Conservation (phyloP, 305 asterid genomes). For the Withania somnifera region DNA sequence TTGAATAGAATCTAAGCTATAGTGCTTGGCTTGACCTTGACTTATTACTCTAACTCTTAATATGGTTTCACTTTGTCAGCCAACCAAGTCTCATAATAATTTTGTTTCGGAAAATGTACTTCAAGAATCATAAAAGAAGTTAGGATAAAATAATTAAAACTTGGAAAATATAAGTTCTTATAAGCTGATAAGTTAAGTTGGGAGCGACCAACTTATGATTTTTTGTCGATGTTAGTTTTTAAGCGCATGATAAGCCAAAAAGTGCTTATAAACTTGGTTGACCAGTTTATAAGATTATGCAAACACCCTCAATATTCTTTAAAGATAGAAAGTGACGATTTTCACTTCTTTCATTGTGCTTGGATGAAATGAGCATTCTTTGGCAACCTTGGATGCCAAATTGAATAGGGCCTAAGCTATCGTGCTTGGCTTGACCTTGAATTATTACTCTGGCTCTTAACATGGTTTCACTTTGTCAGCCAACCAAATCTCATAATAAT, state of each 20-base stretch:
- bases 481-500: neutral
- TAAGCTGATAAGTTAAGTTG: neutral
- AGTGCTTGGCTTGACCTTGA: neutral
- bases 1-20: neutral
- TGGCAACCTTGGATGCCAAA: neutral
- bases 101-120: neutral
- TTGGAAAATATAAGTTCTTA: neutral
- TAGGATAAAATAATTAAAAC: neutral
- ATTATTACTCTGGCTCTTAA: neutral
- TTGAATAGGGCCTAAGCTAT: neutral
- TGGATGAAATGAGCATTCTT: neutral
- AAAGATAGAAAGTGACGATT: neutral
- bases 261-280: neutral
- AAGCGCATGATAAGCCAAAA: neutral
- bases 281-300: neutral
- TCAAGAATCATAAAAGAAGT: neutral
- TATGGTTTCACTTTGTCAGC: neutral
- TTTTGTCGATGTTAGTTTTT: neutral
- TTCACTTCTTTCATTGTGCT: neutral
- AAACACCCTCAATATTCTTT: neutral
- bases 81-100: neutral
- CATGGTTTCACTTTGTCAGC: neutral
- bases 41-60: neutral
- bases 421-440: neutral
- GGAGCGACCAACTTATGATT: neutral